Conservation (phyloP, 169 alveolate species). For the Condylostoma magnum region DNA sequence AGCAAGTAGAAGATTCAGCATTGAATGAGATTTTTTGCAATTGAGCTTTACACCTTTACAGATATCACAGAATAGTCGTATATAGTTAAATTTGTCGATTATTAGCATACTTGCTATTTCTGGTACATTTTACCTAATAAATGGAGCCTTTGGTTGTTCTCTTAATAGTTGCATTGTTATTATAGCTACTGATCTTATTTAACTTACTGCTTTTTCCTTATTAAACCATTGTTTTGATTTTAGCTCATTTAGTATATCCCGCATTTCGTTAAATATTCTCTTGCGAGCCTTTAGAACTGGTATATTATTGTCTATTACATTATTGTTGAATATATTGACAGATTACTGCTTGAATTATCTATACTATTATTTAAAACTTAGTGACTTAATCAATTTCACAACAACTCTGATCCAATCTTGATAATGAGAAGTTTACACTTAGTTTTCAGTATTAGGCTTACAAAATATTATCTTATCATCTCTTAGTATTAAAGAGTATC, state of each 20-base stretch:
- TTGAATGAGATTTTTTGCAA: conserved; percentile 18
- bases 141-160: conserved; percentile 17
- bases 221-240: conserved; percentile 11
- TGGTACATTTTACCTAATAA: conserved; percentile 1
- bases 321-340: not conserved
- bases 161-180: conserved; percentile 19
- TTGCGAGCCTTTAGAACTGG: conserved; percentile 16
- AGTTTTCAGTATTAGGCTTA: not conserved
- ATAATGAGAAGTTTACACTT: not conserved
- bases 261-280: conserved; percentile 14
- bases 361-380: conserved; percentile 10
- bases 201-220: conserved; percentile 7
- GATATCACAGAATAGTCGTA: not conserved
- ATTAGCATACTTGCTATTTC: conserved; percentile 18
- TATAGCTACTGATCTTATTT: not conserved
- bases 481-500: not conserved
- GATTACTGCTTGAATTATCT: not conserved
- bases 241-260: conserved; percentile 9
- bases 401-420: not conserved
- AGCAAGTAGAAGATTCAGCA: conserved; percentile 16
- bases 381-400: not conserved
- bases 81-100: not conserved
- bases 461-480: not conserved
- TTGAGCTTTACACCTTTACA: conserved; percentile 16
- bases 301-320: not conserved